phyloP scores from a whole-genome alignment of 495 filamentous ascomycete genomes.

The Aspergillus avenaceus region DNA sequence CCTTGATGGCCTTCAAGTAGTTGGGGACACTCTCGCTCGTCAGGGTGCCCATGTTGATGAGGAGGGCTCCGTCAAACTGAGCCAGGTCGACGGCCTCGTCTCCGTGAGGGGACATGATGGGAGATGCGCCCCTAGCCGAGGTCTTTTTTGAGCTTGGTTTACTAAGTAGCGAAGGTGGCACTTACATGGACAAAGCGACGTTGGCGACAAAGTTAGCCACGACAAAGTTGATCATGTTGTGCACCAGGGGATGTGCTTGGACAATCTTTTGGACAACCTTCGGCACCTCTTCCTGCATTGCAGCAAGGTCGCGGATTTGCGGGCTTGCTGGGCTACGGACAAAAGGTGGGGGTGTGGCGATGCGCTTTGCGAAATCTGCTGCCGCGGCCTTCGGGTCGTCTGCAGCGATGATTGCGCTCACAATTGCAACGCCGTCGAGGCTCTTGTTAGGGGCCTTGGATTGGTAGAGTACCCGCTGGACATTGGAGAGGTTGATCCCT shows the following conservation, averaged over 20 bases:
- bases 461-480: constrained; percentile 68
- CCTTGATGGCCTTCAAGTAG: constrained; percentile 61
- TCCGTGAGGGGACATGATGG: constrained; percentile 89
- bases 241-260: constrained; percentile 66
- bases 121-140: constrained; percentile 64
- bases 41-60: constrained; percentile 95
- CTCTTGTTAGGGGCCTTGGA: constrained; percentile 44
- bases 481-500: constrained; percentile 77
- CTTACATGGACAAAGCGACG: constrained; percentile 69
- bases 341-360: constrained; percentile 47
- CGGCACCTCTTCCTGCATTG: constrained; percentile 44
- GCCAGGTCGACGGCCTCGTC: constrained; percentile 78
- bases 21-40: constrained; percentile 65
- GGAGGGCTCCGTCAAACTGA: constrained; percentile 59
- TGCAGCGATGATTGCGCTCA: constrained; percentile 82
- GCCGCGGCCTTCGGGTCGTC: constrained; percentile 59
- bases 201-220: constrained; percentile 94
- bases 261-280: constrained; percentile 56
- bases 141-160: background rate
- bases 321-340: constrained; percentile 19
- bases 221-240: constrained; percentile 96
- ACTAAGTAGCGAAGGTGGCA: background rate
- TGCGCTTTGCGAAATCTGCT: constrained; percentile 46
- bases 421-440: constrained; percentile 80
- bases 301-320: constrained; percentile 29